Evolutionary conservation across 1,284 basidiomycete genomes (phyloP).

Genomic region (Cryptococcus hybrid): DNA sequence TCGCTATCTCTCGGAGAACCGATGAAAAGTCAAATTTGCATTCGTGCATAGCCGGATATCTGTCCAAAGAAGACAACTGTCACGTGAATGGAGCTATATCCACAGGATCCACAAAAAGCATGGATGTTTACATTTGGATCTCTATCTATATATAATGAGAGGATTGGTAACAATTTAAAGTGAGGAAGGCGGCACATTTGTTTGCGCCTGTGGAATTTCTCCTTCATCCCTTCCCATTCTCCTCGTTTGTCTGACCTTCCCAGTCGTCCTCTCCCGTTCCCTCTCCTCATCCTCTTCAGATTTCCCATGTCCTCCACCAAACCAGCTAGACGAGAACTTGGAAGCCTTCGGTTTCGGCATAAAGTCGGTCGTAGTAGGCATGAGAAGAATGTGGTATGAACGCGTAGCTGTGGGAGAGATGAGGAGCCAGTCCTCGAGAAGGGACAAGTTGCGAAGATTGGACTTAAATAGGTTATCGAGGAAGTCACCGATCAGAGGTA

Average conservation of each 20-base stretch:
- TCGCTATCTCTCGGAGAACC: too few species aligned
- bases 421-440: constrained; percentile 46
- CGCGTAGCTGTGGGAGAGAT: constrained; percentile 11
- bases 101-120: too few species aligned
- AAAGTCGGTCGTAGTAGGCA: constrained; percentile 43
- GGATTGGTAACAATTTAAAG: not conserved
- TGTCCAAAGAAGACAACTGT: too few species aligned
- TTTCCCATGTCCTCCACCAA: constrained; percentile 14
- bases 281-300: constrained; percentile 20
- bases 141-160: too few species aligned
- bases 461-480: constrained; percentile 51
- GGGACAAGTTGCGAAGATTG: constrained; percentile 47
- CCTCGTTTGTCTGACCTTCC: constrained; percentile 37
- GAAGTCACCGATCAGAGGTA: constrained; percentile 48
- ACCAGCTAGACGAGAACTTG: constrained; percentile 19
- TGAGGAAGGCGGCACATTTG: not conserved
- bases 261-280: constrained; percentile 30
- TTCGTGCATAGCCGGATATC: too few species aligned
- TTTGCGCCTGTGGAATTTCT: constrained; percentile 4
- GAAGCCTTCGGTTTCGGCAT: constrained; percentile 32
- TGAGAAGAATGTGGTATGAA: constrained; percentile 47
- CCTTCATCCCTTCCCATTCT: constrained; percentile 44
- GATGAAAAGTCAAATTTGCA: too few species aligned
- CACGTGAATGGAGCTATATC: too few species aligned
- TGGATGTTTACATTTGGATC: too few species aligned